Conservation (phyloP, 2,329 filamentous ascomycete species). For the Aureobasidium sp. region DNA sequence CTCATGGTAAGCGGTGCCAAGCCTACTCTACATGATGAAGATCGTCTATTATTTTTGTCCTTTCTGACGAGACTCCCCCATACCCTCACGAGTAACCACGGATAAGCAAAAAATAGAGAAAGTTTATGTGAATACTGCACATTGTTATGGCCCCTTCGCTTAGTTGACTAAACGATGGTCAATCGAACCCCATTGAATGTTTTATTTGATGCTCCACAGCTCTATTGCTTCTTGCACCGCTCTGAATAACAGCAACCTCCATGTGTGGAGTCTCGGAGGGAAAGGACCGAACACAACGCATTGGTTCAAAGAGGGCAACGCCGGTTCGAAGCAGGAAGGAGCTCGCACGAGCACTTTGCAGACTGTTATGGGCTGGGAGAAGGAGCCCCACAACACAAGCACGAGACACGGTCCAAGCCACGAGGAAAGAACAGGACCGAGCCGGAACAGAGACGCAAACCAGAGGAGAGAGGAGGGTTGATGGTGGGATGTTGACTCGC, state of each 20-base stretch:
- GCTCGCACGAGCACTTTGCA: slow-evolving; percentile 4
- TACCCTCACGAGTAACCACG: not conserved
- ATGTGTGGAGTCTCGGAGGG: not conserved
- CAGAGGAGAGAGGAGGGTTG: not conserved
- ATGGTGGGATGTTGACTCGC: slow-evolving; percentile 6
- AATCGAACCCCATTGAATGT: not conserved
- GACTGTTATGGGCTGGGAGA: not conserved
- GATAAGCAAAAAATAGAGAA: not conserved
- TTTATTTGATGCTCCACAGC: slow-evolving; percentile 9
- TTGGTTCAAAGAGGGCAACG: not conserved
- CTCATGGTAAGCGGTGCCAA: slow-evolving; percentile 7
- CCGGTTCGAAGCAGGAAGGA: not conserved
- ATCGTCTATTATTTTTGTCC: not conserved
- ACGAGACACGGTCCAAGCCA: not conserved
- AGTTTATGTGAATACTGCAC: not conserved
- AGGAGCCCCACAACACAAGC: slow-evolving; percentile 3
- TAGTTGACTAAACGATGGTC: not conserved
- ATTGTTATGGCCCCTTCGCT: not conserved
- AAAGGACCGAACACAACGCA: not conserved
- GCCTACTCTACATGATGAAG: not conserved
- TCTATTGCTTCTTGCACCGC: not conserved
- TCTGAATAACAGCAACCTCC: not conserved
- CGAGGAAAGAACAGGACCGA: slow-evolving; percentile 9
- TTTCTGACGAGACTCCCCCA: not conserved
- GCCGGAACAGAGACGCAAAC: slow-evolving; percentile 5